These are phyloP conservation scores for Fusarium siculi DNA, from an alignment of 2,329 filamentous ascomycete species.

Conservation along the genomic window DNA sequence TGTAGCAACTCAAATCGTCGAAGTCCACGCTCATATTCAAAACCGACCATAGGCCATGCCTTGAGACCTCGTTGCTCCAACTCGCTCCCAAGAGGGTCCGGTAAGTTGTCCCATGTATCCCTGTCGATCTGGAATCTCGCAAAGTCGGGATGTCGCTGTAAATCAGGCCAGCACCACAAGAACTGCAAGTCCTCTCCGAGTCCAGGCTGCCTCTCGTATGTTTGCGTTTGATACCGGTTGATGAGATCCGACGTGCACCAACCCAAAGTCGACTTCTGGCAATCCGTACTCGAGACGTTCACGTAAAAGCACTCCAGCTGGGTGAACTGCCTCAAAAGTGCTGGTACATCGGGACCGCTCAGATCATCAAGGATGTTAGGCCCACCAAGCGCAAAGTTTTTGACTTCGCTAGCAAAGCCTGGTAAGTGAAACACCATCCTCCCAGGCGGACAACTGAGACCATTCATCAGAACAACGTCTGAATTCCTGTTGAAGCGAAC, in stretches of 20 bases:
- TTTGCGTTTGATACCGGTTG: slow-evolving; percentile 44
- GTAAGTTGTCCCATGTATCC: slow-evolving; percentile 4
- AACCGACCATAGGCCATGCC: slow-evolving; percentile 47
- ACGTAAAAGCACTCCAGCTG: slow-evolving; percentile 46
- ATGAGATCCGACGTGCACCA: slow-evolving; percentile 50
- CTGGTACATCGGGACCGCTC: not conserved
- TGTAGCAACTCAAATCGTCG: slow-evolving; percentile 29
- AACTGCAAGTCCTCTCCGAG: slow-evolving; percentile 41
- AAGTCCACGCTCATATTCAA: slow-evolving; percentile 38
- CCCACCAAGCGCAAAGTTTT: slow-evolving; percentile 43
- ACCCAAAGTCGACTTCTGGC: slow-evolving; percentile 20
- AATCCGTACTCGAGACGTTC: not conserved
- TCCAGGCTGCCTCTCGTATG: slow-evolving; percentile 40
- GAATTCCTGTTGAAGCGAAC: slow-evolving; percentile 46
- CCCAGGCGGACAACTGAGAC: not conserved
- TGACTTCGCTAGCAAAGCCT: slow-evolving; percentile 45
- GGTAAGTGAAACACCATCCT: slow-evolving; percentile 37
- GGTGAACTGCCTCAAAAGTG: slow-evolving; percentile 26
- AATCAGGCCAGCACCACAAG: slow-evolving; percentile 50
- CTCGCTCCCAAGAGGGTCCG: not conserved
- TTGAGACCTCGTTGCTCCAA: slow-evolving; percentile 31
- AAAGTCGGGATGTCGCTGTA: slow-evolving; percentile 45
- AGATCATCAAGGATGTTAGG: slow-evolving; percentile 1
- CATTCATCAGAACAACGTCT: slow-evolving; percentile 47
- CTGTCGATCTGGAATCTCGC: slow-evolving; percentile 41